Evolutionary conservation across 2,329 filamentous ascomycete species (phyloP).

Genomic region (Sporothrix dimorphospora): DNA sequence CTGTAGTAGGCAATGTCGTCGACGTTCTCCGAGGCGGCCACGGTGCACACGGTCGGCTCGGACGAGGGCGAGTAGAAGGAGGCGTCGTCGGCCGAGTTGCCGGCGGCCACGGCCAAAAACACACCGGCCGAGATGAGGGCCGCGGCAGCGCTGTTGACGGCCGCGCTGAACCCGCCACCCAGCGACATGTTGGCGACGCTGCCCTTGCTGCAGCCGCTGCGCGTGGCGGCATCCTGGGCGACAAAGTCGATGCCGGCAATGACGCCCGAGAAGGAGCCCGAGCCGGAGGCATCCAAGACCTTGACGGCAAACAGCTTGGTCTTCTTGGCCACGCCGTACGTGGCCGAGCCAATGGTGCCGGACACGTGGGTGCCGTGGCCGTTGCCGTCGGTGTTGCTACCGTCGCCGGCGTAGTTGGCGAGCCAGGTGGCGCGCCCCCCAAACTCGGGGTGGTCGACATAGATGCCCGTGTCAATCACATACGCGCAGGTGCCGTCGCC

Average conservation of each 20-base stretch:
- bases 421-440: slow-evolving; percentile 48
- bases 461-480: slow-evolving; percentile 55
- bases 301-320: slow-evolving; percentile 39
- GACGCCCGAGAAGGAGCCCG: slow-evolving; percentile 46
- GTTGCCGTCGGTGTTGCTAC: slow-evolving; percentile 45
- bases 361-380: slow-evolving; percentile 55
- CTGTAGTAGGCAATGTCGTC: slow-evolving; percentile 53
- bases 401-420: slow-evolving; percentile 45
- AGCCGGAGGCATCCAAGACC: slow-evolving; percentile 45
- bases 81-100: slow-evolving; percentile 53
- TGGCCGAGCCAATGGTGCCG: slow-evolving; percentile 49
- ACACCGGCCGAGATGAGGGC: slow-evolving; percentile 51
- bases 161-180: slow-evolving; percentile 50
- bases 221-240: slow-evolving; percentile 41
- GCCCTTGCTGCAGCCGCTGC: slow-evolving; percentile 46
- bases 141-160: slow-evolving; percentile 56
- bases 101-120: slow-evolving; percentile 60
- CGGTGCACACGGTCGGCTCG: slow-evolving; percentile 53
- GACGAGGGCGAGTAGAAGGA: slow-evolving; percentile 52
- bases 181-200: slow-evolving; percentile 62
- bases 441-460: slow-evolving; percentile 47
- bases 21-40: slow-evolving; percentile 50
- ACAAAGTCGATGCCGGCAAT: slow-evolving; percentile 52
- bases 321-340: slow-evolving; percentile 54
- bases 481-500: slow-evolving; percentile 41